Conservation (phyloP, 169 alveolate species). For the Ichthyophthirius multifiliis region DNA sequence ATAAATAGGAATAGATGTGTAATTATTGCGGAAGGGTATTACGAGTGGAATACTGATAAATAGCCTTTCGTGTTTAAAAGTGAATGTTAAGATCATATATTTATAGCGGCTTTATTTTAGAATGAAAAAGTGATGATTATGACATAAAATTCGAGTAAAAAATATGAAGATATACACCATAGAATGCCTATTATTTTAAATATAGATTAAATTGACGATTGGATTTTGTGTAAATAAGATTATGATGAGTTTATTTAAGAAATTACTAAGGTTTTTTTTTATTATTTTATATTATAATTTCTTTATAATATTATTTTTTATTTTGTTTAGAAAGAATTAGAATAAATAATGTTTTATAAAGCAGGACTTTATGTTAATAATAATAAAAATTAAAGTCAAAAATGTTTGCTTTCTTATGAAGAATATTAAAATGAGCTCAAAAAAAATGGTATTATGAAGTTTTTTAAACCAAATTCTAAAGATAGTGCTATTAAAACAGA, state of each 20-base stretch:
- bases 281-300: not conserved
- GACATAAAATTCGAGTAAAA: conserved; percentile 31
- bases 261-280: not conserved
- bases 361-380: conserved; percentile 7
- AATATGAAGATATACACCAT: conserved; percentile 30
- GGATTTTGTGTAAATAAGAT: conserved; percentile 13
- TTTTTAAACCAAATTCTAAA: not conserved
- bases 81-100: not conserved
- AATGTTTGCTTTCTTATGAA: conserved; percentile 19
- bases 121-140: conserved; percentile 26
- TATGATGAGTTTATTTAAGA: not conserved
- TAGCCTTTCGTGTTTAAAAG: conserved; percentile 18
- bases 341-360: not conserved
- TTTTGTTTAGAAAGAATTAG: not conserved
- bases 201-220: conserved; percentile 30
- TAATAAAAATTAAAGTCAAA: conserved; percentile 26
- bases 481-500: no score
- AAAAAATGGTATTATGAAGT: not conserved
- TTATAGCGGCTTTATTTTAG: conserved; percentile 19
- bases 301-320: not conserved
- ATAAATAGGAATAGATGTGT: conserved; percentile 31
- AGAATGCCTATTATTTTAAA: conserved; percentile 38
- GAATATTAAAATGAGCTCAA: conserved; percentile 15
- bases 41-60: conserved; percentile 36
- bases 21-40: conserved; percentile 25